These are phyloP conservation scores for Hawksworthiomyces lignivorus DNA, from an alignment of 2,329 filamentous ascomycete genomes.

Conservation along the genomic window DNA sequence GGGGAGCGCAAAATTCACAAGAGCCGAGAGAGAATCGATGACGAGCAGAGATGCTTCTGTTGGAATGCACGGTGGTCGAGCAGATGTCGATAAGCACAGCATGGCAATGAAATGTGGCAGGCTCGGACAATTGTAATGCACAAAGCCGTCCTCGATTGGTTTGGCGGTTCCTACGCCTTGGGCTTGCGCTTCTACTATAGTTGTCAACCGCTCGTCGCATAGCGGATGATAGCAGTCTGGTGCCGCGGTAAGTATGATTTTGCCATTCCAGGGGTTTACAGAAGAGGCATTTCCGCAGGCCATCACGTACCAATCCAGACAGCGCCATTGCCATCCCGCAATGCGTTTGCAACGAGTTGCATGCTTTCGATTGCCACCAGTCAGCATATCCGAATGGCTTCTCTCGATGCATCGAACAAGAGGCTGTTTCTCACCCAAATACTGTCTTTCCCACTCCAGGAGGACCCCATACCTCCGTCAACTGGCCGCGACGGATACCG, in stretches of 20 bases:
- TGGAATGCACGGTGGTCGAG: constrained; percentile 56
- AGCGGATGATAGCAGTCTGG: constrained; percentile 42
- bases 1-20: constrained; percentile 72
- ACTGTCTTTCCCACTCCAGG: constrained; percentile 80
- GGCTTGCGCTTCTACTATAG: constrained; percentile 16
- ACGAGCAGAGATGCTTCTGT: constrained; percentile 59
- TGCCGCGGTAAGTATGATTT: background rate
- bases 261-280: too few species aligned
- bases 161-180: constrained; percentile 3
- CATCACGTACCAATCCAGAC: constrained; percentile 70
- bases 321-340: constrained; percentile 54
- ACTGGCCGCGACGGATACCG: constrained; percentile 66
- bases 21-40: constrained; percentile 68
- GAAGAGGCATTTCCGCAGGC: too few species aligned
- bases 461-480: constrained; percentile 84
- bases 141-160: constrained; percentile 27
- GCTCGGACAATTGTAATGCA: constrained; percentile 46
- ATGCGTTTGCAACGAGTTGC: constrained; percentile 57
- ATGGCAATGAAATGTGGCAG: constrained; percentile 70
- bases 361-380: constrained; percentile 7
- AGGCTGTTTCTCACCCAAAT: constrained; percentile 53
- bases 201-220: constrained; percentile 28
- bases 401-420: too few species aligned
- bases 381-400: background rate
- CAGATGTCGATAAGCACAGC: constrained; percentile 57